Evolutionary conservation across 305 asterid species (phyloP).

Genomic region (Andrographis paniculata): DNA sequence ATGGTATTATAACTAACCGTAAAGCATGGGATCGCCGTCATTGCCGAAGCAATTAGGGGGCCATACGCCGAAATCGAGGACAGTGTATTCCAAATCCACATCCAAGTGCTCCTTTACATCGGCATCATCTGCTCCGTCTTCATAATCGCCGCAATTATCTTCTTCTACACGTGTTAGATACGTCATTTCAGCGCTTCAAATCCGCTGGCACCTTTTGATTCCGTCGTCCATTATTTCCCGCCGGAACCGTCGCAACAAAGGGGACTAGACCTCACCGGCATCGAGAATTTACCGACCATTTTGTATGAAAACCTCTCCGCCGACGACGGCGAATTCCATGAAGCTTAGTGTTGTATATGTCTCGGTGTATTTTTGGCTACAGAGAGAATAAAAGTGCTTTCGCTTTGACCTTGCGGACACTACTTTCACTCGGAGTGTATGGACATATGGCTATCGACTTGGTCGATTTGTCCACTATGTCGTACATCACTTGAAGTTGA

Average conservation of each 20-base stretch:
- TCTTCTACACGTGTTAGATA: slow-evolving; percentile 55
- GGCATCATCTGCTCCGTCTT: slow-evolving; percentile 40
- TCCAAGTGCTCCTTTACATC: slow-evolving; percentile 57
- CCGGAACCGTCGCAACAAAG: background rate
- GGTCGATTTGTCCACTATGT: slow-evolving; percentile 73
- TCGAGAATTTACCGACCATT: slow-evolving; percentile 38
- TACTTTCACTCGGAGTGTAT: slow-evolving; percentile 69
- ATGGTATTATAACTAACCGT: no score
- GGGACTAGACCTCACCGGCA: slow-evolving; percentile 39
- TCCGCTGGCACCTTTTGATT: slow-evolving; percentile 8
- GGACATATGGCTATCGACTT: slow-evolving; percentile 63
- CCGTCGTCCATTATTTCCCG: background rate
- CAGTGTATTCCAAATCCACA: slow-evolving; percentile 53
- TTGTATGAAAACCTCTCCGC: slow-evolving; percentile 16
- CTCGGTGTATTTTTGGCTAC: slow-evolving; percentile 54
- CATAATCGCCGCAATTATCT: slow-evolving; percentile 34
- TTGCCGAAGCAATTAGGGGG: slow-evolving; percentile 65
- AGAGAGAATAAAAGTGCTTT: slow-evolving; percentile 51
- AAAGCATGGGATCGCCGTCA: no score
- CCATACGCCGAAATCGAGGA: slow-evolving; percentile 66
- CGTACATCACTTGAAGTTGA: slow-evolving; percentile 48
- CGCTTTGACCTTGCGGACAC: slow-evolving; percentile 53
- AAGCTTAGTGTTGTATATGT: slow-evolving; percentile 80
- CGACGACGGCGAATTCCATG: background rate
- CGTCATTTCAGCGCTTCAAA: slow-evolving; percentile 28